Evolutionary conservation across 148 eudicot species (phyloP).

Genomic region (Chenopodium album): DNA sequence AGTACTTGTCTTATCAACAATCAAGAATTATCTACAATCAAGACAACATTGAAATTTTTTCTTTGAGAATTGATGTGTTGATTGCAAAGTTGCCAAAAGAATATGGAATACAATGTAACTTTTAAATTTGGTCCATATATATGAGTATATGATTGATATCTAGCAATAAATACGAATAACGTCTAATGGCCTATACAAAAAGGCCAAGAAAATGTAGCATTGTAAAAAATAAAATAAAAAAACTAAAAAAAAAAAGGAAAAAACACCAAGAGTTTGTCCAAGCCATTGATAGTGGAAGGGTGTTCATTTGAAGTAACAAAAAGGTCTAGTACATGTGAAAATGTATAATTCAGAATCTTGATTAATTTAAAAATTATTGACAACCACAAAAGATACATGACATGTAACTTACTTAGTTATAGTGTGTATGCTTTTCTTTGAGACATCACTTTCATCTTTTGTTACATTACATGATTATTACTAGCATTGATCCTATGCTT

Average conservation of each 20-base stretch:
- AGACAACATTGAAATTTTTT: background rate
- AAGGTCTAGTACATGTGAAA: background rate
- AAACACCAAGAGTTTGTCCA: background rate
- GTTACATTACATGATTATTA: too few relatives aligned
- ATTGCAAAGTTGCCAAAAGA: background rate
- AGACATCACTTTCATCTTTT: constrained; percentile 9
- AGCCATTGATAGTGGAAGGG: background rate
- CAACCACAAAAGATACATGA: background rate
- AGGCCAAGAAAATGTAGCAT: too few relatives aligned
- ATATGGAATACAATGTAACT: constrained; percentile 2
- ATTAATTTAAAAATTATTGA: background rate
- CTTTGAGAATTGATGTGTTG: background rate
- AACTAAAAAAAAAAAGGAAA: too few relatives aligned
- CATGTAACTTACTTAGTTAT: background rate
- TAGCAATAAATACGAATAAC: background rate
- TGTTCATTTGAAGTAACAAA: background rate
- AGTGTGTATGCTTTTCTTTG: background rate
- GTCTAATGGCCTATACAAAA: background rate
- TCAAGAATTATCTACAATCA: background rate
- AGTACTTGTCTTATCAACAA: background rate
- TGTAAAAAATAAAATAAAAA: too few relatives aligned
- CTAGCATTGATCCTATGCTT: too few relatives aligned
- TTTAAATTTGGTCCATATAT: background rate
- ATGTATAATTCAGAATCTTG: background rate
- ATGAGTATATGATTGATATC: background rate